Evolutionary conservation across 2,329 filamentous ascomycete species (phyloP).

Genomic region (Fonsecaea pugnacius): DNA sequence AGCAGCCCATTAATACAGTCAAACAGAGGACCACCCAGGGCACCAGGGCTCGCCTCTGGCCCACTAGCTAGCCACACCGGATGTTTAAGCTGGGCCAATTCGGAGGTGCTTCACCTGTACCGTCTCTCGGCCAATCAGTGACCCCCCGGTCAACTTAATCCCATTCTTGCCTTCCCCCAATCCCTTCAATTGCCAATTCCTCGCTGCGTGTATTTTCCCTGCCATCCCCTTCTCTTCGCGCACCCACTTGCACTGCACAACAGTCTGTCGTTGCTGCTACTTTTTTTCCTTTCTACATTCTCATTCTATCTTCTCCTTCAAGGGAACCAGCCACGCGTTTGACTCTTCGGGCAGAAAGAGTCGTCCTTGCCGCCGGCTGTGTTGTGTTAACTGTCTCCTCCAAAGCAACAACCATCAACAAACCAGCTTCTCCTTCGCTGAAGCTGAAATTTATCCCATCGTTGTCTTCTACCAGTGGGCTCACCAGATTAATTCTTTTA

Average conservation of each 20-base stretch:
- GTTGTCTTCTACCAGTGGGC: slow-evolving; percentile 27
- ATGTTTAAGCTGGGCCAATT: slow-evolving; percentile 15
- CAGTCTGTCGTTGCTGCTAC: slow-evolving; percentile 44
- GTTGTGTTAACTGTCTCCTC: slow-evolving; percentile 27
- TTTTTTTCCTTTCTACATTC: slow-evolving; percentile 21
- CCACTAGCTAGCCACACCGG: slow-evolving; percentile 11
- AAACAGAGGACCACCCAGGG: slow-evolving; percentile 12
- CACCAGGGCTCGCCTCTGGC: slow-evolving; percentile 1
- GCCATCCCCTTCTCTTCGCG: slow-evolving; percentile 42
- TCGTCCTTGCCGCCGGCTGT: slow-evolving; percentile 33
- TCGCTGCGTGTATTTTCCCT: slow-evolving; percentile 29
- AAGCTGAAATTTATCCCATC: slow-evolving; percentile 32
- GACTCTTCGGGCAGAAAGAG: slow-evolving; percentile 31
- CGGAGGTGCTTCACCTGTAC: slow-evolving; percentile 23
- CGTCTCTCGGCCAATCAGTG: slow-evolving; percentile 15
- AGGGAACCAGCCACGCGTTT: slow-evolving; percentile 39
- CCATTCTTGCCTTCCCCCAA: slow-evolving; percentile 12
- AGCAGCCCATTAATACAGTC: background rate
- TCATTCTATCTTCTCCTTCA: slow-evolving; percentile 36
- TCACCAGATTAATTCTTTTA: slow-evolving; percentile 34
- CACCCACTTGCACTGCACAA: slow-evolving; percentile 32
- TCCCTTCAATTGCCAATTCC: slow-evolving; percentile 24
- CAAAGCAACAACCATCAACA: slow-evolving; percentile 29
- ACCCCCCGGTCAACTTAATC: slow-evolving; percentile 17
- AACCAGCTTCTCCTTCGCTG: slow-evolving; percentile 34